Evolutionary conservation across 192 early-diverging fungal genomes (phyloP).

Genomic region (Anaeromyces robustus): DNA sequence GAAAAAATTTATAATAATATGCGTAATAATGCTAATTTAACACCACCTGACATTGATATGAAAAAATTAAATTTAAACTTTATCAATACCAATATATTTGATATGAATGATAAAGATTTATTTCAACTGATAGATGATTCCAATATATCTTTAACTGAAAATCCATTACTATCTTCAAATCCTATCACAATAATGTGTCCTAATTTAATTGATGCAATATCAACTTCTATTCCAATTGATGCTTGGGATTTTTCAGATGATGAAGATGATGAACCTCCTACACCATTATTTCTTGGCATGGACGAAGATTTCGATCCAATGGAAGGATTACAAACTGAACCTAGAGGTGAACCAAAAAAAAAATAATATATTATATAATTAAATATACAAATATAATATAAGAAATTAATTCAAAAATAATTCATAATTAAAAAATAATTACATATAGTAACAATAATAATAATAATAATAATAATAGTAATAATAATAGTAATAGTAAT

Average conservation of each 20-base stretch:
- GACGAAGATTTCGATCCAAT: neutral
- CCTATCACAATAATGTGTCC: neutral
- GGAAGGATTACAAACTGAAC: neutral
- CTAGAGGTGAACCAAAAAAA: neutral
- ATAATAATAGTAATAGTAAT: too few relatives aligned
- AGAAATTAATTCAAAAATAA: too few relatives aligned
- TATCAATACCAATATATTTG: neutral
- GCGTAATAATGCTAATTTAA: neutral
- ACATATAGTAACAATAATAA: too few relatives aligned
- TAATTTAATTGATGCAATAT: neutral
- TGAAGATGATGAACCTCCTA: neutral
- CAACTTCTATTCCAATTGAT: neutral
- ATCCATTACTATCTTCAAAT: neutral
- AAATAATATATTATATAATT: too few relatives aligned
- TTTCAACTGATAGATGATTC: neutral
- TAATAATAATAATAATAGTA: too few relatives aligned
- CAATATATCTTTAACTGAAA: neutral
- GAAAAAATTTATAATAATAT: neutral
- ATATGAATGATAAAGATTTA: neutral
- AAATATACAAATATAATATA: too few relatives aligned
- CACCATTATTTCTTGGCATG: neutral
- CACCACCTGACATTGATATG: too few relatives aligned
- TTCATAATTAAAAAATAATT: too few relatives aligned
- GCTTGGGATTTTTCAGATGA: neutral
- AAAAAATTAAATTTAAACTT: too few relatives aligned